These are phyloP conservation scores for Dendrostoma leiphaemia DNA, from an alignment of 2,329 filamentous ascomycete genomes.

Conservation along the genomic window DNA sequence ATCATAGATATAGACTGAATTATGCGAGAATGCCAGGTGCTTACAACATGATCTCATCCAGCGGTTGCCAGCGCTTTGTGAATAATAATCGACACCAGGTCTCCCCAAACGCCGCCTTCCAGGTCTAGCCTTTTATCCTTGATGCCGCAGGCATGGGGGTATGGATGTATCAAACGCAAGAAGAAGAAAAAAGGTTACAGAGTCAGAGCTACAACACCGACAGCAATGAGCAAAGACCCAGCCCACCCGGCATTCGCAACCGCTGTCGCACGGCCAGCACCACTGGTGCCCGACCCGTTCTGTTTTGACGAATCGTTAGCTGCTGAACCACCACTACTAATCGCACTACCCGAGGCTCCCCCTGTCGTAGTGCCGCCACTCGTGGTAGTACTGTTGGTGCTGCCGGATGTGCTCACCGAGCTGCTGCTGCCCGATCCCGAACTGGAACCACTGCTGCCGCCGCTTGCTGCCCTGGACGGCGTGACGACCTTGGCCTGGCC, in stretches of 20 bases:
- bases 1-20: neutral
- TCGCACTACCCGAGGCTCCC: neutral
- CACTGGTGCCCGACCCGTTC: neutral
- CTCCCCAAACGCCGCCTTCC: neutral
- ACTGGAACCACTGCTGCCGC: neutral
- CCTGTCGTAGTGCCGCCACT: neutral
- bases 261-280: neutral
- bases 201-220: neutral
- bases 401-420: conserved; percentile 2
- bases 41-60: neutral
- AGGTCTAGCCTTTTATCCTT: neutral
- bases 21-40: neutral
- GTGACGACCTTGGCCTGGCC: conserved; percentile 51
- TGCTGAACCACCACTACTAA: neutral
- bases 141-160: neutral
- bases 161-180: neutral
- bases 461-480: conserved; percentile 2
- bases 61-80: neutral
- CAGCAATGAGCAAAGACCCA: neutral
- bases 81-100: neutral
- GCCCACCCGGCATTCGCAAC: neutral
- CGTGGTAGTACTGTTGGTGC: conserved; percentile 5
- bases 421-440: conserved; percentile 8
- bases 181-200: neutral
- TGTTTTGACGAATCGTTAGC: too few relatives aligned